Base-by-base conservation (phyloP, 2,329 filamentous ascomycete genomes). In the Macrophomina tecta region DNA sequence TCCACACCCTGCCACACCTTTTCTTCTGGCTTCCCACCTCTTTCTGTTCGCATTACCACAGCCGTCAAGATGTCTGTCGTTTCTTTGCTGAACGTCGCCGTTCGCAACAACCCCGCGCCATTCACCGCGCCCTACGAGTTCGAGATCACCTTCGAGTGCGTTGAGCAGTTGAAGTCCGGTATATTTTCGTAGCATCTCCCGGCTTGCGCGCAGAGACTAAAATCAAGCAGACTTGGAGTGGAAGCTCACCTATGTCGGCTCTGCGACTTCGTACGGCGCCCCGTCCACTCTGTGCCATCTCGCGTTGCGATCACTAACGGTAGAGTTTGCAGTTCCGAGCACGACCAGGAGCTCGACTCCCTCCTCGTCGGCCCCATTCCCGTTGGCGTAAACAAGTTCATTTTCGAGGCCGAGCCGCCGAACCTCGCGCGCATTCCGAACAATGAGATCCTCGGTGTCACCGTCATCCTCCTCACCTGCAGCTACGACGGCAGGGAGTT, bases 191-290 rank as follows among this genome's bases (percentile, higher is more conserved):
- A 14, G 5, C 5, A 18, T 61, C 5, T 28, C 5, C 55, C 18
- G n/a, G 14, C 18, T 6, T 18, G 14, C 12, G 18, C 49, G 3
- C 53, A 14, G 3, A n/a, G 23, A 42, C 49, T 30, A 11, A 66
- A 71, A 74, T 71, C 77, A 23, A 52, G 45, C 74, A 97, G 95
- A 99, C 82, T 89, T 99, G 69, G 95, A 99, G 82, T 99, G 95
- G 95, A 99, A 99, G 82, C 86, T 99, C 75, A 99, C 93, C 79
- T 99, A 99, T 75, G 95, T 99, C 77, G 96, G 95, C 76, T 99
- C 95, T 73, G 95, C 96, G 70, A 98, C 94, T 67, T 97, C 93
- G 91, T 97, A 85, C 84, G 91, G 86, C 18, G 11, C 36, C 36
- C 11, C 36, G 36, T 28, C 18, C 28, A 9, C 2, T 55, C 38